phyloP scores from a whole-genome alignment of 768 basidiomycete genomes.

The Postia placenta region DNA sequence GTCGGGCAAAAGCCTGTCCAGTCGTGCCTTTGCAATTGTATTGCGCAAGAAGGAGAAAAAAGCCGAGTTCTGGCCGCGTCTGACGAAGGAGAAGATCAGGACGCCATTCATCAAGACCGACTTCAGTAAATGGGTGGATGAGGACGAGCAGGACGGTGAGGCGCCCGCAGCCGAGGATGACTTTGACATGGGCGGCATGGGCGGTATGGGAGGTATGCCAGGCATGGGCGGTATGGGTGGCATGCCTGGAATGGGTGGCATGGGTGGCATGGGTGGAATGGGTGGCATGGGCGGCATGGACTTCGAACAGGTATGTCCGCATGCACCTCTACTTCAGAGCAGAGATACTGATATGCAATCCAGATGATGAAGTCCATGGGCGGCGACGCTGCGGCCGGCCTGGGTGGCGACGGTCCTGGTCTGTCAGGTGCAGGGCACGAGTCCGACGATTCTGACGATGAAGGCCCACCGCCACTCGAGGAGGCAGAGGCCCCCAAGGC shows the following conservation, averaged over 20 bases:
- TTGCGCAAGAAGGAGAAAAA: slow-evolving; percentile 77
- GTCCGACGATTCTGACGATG: slow-evolving; percentile 46
- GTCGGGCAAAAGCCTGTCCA: slow-evolving; percentile 53
- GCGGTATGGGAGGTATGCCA: slow-evolving; percentile 37
- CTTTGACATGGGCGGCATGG: slow-evolving; percentile 26
- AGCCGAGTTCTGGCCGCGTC: slow-evolving; percentile 85
- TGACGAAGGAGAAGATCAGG: slow-evolving; percentile 84
- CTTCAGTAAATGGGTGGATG: slow-evolving; percentile 93
- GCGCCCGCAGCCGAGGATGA: slow-evolving; percentile 40
- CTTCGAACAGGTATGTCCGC: slow-evolving; percentile 49
- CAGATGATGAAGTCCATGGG: slow-evolving; percentile 39
- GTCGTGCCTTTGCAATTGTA: slow-evolving; percentile 60
- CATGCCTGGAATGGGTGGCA: slow-evolving; percentile 26
- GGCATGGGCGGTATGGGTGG: slow-evolving; percentile 36
- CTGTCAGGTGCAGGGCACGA: slow-evolving; percentile 23
- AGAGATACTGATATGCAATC: slow-evolving; percentile 1
- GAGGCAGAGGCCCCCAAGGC: slow-evolving; percentile 44
- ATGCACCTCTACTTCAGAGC: background rate
- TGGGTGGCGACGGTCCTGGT: slow-evolving; percentile 16
- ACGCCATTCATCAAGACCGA: slow-evolving; percentile 88
- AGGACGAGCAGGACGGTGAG: slow-evolving; percentile 87
- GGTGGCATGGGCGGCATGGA: slow-evolving; percentile 60
- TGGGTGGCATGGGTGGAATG: slow-evolving; percentile 43
- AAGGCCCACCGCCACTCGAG: slow-evolving; percentile 79
- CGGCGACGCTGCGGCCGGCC: slow-evolving; percentile 11